These are phyloP conservation scores for Candida qinlingensis DNA, from an alignment of 805 yeast species.

Conservation along the genomic window DNA sequence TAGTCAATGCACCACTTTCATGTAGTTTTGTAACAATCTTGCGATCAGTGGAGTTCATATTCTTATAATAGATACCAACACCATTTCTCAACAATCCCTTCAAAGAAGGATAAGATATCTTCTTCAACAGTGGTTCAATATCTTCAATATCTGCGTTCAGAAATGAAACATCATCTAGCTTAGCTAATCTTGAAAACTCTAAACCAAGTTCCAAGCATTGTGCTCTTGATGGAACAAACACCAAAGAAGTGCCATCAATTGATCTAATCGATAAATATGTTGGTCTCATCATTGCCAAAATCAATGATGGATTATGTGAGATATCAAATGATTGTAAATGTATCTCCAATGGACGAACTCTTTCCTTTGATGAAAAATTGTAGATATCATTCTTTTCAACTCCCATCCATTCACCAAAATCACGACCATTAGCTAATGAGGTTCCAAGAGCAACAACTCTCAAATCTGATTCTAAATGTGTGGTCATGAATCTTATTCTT, in stretches of 20 bases:
- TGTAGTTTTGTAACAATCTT: constrained; percentile 50
- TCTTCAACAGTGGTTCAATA: constrained; percentile 35
- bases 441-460: constrained; percentile 68
- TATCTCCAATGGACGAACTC: constrained; percentile 52
- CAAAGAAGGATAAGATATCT: constrained; percentile 43
- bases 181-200: constrained; percentile 36
- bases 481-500: constrained; percentile 64
- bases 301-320: constrained; percentile 46
- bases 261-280: constrained; percentile 38
- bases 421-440: constrained; percentile 69
- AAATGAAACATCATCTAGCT: constrained; percentile 34
- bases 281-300: constrained; percentile 46
- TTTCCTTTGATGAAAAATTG: constrained; percentile 64
- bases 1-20: constrained; percentile 42
- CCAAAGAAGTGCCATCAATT: constrained; percentile 32
- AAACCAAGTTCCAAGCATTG: constrained; percentile 48
- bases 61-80: constrained; percentile 55
- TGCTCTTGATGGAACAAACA: constrained; percentile 55
- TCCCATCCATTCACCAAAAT: constrained; percentile 85
- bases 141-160: constrained; percentile 34
- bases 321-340: constrained; percentile 45
- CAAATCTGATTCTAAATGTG: constrained; percentile 51
- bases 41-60: constrained; percentile 53
- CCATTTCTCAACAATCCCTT: constrained; percentile 46
- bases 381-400: constrained; percentile 53